Conservation (phyloP, 2,329 filamentous ascomycete species). For the Aspergillus neotritici region DNA sequence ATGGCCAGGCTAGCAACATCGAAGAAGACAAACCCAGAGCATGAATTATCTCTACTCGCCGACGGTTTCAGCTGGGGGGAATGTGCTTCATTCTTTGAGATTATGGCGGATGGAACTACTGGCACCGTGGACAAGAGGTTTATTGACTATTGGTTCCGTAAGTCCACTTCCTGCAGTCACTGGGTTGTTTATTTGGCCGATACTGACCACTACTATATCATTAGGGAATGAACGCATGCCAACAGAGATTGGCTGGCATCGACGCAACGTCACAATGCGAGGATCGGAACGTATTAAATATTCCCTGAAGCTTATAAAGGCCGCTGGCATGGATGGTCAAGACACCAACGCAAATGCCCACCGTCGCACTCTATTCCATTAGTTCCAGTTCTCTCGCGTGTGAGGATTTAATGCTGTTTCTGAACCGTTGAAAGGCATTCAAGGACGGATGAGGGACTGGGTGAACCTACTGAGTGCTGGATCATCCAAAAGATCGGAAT, state of each 20-base stretch:
- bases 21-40: constrained; percentile 7
- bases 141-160: constrained; percentile 12
- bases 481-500: no score
- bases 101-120: constrained; percentile 10
- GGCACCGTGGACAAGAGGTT: constrained; percentile 8
- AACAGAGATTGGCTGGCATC: constrained; percentile 10
- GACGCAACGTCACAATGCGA: constrained; percentile 6
- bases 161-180: background rate
- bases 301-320: constrained; percentile 1
- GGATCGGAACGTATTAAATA: constrained; percentile 2
- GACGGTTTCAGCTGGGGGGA: constrained; percentile 11
- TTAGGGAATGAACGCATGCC: constrained; percentile 11
- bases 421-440: no score
- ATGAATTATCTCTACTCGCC: constrained; percentile 1
- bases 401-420: no score
- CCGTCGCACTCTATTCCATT: no score
- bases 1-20: constrained; percentile 10
- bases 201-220: background rate
- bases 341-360: no score
- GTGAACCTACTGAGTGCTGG: no score
- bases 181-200: background rate
- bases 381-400: no score
- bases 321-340: background rate
- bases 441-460: no score
- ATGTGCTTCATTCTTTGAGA: constrained; percentile 12